Base-by-base conservation (phyloP, 2,329 filamentous ascomycete species). In the Colletotrichum gloeosporioides region DNA sequence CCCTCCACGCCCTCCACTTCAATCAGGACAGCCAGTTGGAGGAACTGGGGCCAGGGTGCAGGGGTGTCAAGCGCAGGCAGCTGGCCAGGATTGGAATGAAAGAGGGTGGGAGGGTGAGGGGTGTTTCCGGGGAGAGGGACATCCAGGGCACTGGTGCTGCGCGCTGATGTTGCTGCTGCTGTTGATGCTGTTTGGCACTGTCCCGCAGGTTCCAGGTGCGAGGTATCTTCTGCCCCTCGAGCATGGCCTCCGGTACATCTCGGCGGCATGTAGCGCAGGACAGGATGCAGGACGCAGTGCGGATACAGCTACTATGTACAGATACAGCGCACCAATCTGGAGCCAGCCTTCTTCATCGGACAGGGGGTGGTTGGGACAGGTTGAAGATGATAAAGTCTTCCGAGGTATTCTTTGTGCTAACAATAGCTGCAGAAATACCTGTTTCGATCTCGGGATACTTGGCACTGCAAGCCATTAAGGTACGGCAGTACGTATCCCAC, bases 311-410 rank as follows among this genome's bases (percentile, higher is more conserved):
- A n/a, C n/a, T n/a, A n/a, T n/a, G n/a, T n/a, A 65, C 59, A 59
- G 69, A 68, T 69, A 76, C 69, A 72, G 69, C 63, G 62, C 39
- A 76, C 69, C 69, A 76, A 68, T 64, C 73, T 69, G 27, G 63
- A 44, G 27, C 57, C 69, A 73, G 73, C 69, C 29, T 65, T 53
- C 44, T 22, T 62, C 63, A 62, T 69, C 64, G 49, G 64, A 69
- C 70, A 73, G 32, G 73, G 69, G 69, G 72, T 55, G 31, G 55
- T 39, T 36, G 62, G 61, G 36, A 63, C 39, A 25, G 57, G 44
- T 49, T 27, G 59, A 36, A 36, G 59, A 63, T 22, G n/a, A 34
- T n/a, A 8, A 63, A 63, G 68, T 75, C 32, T 18, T 69, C 29
- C 31, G n/a, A 22, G 44, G 72, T 75, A 75, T 44, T 36, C 31